phyloP scores from a whole-genome alignment of 73 alveolate species.

The Halteria grandinella region DNA sequence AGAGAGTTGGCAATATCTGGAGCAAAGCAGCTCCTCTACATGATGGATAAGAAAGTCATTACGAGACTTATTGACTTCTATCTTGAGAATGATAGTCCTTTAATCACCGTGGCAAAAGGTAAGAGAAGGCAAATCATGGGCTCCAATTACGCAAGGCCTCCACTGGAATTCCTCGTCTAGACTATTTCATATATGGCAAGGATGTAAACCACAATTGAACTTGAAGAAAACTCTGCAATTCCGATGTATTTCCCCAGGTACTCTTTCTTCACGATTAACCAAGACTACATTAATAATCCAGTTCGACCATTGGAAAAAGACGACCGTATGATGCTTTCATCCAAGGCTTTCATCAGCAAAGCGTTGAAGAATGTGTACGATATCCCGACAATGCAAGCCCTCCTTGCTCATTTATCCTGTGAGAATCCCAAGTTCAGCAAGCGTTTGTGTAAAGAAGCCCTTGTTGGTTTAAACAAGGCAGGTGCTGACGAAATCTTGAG shows the following conservation, averaged over 20 bases:
- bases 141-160: conserved; percentile 49
- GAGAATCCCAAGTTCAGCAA: not conserved
- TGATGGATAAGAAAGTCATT: not conserved
- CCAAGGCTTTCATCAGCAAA: no score
- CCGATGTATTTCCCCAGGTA: no score
- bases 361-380: no score
- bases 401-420: conserved; percentile 8
- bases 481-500: conserved; percentile 21
- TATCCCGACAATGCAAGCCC: no score
- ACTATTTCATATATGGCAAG: not conserved
- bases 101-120: conserved; percentile 5
- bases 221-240: no score
- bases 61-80: conserved; percentile 26
- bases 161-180: conserved; percentile 1
- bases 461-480: conserved; percentile 24
- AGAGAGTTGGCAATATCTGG: conserved; percentile 22
- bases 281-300: no score
- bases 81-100: conserved; percentile 38
- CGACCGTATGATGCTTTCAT: no score
- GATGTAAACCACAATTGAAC: no score
- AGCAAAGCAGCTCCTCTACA: not conserved
- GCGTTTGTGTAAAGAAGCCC: not conserved
- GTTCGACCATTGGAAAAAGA: no score
- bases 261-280: no score
- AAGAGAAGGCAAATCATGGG: conserved; percentile 45